Evolutionary conservation across 345 rosid genomes (phyloP), one percentile per base, ranked within the genome.

Genomic region (Melastoma malabathricum): DNA sequence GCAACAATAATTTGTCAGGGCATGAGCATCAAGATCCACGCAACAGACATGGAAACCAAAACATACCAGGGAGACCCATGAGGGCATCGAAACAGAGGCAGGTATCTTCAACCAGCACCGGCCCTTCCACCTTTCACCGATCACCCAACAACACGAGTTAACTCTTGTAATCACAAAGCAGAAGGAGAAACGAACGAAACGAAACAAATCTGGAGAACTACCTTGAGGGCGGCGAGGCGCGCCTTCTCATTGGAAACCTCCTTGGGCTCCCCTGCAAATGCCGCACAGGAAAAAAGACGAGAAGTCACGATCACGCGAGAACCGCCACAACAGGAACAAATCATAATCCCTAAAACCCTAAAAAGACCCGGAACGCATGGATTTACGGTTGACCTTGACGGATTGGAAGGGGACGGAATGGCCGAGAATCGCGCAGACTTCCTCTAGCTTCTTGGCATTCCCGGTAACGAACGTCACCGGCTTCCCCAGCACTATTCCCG

Each of bases 401-500:
- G 98, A 84, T 62, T 68, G 89, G 50, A 92, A 72, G 31, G 96
- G 98, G 54, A 92, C 68, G 15, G 95, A 71, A 18, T 76, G 72
- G 10, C 97, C 95, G 75, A 92, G 60, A 13, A 92, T 92, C 43
- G 78, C 74, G 52, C 84, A 86, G 19, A 92, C 98, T 65, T 92
- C 97, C 50, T 92, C 98, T 6, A 87, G 90, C 69, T 92, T 92
- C 77, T 87, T 87, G 4, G 94, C 88, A 64, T 84, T 92, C 19
- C 98, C 97, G 0, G 97, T 92, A 46, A 92, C 97, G 63, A 87
- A 87, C 0, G 95, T 92, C 68, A 92, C 95, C 68, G 96, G 93
- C 45, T 87, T 77, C 15, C 82, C 65, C 47, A 87, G 13, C 0
- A 60, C 50, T 29, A 68, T 23, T 14, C 66, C 68, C 0, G 61